Base-by-base conservation (phyloP, 768 basidiomycete genomes). In the Suillus discolor region DNA sequence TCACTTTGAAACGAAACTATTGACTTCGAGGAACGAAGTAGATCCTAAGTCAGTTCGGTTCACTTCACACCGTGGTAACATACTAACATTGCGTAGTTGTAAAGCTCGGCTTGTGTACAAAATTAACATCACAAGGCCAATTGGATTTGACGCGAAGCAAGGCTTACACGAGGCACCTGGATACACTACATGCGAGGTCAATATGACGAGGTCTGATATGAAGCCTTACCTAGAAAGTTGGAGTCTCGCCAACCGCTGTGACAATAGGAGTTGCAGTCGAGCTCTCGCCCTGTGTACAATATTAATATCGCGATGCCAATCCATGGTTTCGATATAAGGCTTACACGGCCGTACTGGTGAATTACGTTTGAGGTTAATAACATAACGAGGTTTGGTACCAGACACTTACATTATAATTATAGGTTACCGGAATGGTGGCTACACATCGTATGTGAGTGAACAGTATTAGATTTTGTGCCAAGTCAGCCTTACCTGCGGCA, bases 221-320 rank as follows among this genome's bases (percentile, higher is more conserved):
- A 49, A 49, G 6, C 23, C 3, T 49, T 25, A 49, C 49, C 6
- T 49, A 15, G 45, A 47, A 20, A 45, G 18, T n/a, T 11, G 45
- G n/a, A 12, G 44, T n/a, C 44, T 44, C 18, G 42, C 6, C 3
- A 20, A 18, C 20, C 20, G 9, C 8, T 4, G 20, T 3, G 20
- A 4, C 11, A 45, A 0, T 8, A 47, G 11, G n/a, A n/a, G 11
- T 4, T 0, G 2, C 0, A 16, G 23, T n/a, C n/a, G n/a, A n/a
- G n/a, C n/a, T n/a, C n/a, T 4, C 8, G 36, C 9, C 47, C 47
- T 49, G 47, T 3, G 23, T 23, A 15, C 12, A 13, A 47, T 23
- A 23, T 47, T 23, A 47, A 23, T 49, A 23, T 23, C 23, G 13
- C 23, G 23, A 7, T 6, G 47, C 47, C 47, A 49, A 49, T 23